Conservation (phyloP, 257 asterid genomes). For the Nicotiana sylvestris region DNA sequence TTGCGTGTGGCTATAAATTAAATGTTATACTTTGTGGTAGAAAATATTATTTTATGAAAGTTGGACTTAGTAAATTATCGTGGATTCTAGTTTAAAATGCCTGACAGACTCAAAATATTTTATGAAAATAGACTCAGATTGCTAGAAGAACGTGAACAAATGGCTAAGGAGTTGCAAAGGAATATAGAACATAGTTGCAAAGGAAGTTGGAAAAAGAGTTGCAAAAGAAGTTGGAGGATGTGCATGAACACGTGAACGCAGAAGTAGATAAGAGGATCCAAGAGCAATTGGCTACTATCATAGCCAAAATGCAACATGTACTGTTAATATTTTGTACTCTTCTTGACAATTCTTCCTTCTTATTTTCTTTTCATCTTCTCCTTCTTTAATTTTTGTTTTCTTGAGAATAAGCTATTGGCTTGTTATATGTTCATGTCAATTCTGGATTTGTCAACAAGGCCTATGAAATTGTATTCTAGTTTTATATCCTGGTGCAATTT, state of each 20-base stretch:
- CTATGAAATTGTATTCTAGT: too few species aligned
- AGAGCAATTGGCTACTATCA: not conserved
- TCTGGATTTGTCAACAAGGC: too few species aligned
- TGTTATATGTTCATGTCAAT: too few species aligned
- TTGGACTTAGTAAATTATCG: not conserved
- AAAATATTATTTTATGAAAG: not conserved
- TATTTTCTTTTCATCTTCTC: too few species aligned
- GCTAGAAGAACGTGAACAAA: too few species aligned
- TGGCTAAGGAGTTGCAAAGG: not conserved
- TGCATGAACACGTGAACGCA: not conserved
- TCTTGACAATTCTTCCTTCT: not conserved
- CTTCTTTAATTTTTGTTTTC: too few species aligned
- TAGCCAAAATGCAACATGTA: not conserved
- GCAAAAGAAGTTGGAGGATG: not conserved
- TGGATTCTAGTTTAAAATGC: not conserved
- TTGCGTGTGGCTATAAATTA: too few species aligned
- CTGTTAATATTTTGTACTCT: not conserved
- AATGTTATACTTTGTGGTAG: too few species aligned
- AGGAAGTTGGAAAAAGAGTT: not conserved
- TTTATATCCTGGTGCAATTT: too few species aligned
- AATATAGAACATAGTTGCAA: not conserved
- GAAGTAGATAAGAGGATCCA: not conserved
- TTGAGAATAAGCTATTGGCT: too few species aligned
- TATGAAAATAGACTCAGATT: too few species aligned
- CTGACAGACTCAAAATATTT: not conserved